Base-by-base conservation (phyloP, 345 rosid genomes). In the Eucalyptus sp. region DNA sequence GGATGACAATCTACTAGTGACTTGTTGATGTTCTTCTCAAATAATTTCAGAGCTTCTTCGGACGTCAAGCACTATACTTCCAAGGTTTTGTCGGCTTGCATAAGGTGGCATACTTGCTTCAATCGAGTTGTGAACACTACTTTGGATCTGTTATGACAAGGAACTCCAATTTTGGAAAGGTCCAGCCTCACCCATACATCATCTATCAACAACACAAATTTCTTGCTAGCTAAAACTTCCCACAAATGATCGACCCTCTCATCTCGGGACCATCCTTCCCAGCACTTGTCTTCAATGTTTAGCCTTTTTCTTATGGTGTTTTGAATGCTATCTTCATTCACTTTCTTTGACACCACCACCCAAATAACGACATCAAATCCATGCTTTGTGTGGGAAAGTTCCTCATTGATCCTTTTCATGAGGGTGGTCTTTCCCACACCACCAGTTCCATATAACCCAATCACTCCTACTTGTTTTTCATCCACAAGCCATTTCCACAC, bases 341-440 rank as follows among this genome's bases (percentile, higher is more conserved):
- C 86, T 50, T 76, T 5, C 41, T 41, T 86, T 14, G 90, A 90
- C 84, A 88, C 90, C 33, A 58, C 50, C 22, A 86, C 54, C 89
- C 86, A 88, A 81, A 88, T 71, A 6, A 86, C 90, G 5, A 51
- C 56, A 5, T 60, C 50, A 24, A 86, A 86, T 29, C 54, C 37
- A 7, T 13, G 60, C 1, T 10, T 22, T 4, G 4, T 2, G 2
- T 0, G 13, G 1, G 2, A 18, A 56, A 89, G 84, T 18, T 89
- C 20, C 25, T 89, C 49, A 64, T 90, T 68, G 31, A 89, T 68
- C 46, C 66, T 83, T 29, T 64, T 83, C 56, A 89, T 41, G 86
- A 89, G 90, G 43, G 92, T 87, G 15, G 90, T 90, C 86, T 90
- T 90, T 87, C 90, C 91, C 14, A 90, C 91, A 6, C 88, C 91